Evolutionary conservation across 371 early-diverging fungal species (phyloP).

Genomic region (Apophysomyces variabilis): DNA sequence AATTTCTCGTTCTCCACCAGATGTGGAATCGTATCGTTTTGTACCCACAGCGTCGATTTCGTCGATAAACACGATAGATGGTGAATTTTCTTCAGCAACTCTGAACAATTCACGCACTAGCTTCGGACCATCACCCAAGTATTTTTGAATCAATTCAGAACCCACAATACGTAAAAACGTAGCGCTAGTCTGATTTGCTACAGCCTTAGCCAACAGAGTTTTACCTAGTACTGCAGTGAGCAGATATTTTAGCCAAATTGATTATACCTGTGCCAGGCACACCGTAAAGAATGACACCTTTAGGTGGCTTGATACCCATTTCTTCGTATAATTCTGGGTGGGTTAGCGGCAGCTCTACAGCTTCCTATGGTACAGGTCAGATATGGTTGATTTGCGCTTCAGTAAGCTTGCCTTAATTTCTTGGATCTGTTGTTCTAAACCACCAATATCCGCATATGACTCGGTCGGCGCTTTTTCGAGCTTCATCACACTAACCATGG

Average conservation of each 20-base stretch:
- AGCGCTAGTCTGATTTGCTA: conserved; percentile 99
- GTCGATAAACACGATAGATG: conserved; percentile 99
- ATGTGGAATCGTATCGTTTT: conserved; percentile 97
- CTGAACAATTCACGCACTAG: conserved; percentile 99
- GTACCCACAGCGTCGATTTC: conserved; percentile 99
- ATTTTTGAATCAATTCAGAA: conserved; percentile 99
- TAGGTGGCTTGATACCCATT: conserved; percentile 99
- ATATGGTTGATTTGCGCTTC: neutral
- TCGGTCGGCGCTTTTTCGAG: conserved; percentile 99
- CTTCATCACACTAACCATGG: conserved; percentile 99
- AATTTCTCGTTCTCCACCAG: conserved; percentile 98
- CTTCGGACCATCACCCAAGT: conserved; percentile 99
- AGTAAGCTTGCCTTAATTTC: conserved; percentile 88
- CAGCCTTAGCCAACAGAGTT: conserved; percentile 99
- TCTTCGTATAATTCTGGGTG: conserved; percentile 99
- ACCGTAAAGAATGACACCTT: conserved; percentile 99
- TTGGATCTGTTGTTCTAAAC: conserved; percentile 98
- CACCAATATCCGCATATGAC: conserved; percentile 99
- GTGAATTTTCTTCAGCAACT: conserved; percentile 99
- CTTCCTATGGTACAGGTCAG: conserved; percentile 64
- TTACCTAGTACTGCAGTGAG: conserved; percentile 62
- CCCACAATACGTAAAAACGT: conserved; percentile 99
- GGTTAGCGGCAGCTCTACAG: conserved; percentile 99
- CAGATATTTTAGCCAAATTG: neutral
- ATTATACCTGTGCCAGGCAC: conserved; percentile 94